Conservation (phyloP, 164 flowering plant species). For the Stephania japonica region DNA sequence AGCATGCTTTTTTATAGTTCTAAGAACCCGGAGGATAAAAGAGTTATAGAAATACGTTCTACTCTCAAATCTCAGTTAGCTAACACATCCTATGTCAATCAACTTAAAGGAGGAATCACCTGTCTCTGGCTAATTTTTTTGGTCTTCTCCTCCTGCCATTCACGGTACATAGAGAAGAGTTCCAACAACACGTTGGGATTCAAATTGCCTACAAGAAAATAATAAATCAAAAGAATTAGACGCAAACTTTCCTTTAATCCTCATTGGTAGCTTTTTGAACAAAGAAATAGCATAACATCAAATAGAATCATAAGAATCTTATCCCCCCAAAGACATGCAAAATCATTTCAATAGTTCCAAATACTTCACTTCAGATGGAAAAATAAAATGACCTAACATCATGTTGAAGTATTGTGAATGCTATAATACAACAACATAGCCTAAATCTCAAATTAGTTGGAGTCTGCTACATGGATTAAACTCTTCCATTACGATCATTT, state of each 20-base stretch:
- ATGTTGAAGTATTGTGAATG: too few relatives aligned
- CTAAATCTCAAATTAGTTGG: too few relatives aligned
- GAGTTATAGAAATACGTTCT: background rate
- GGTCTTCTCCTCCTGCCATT: conserved; percentile 79
- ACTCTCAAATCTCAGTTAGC: conserved; percentile 2
- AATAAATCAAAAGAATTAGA: conserved; percentile 3
- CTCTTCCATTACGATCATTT: too few relatives aligned
- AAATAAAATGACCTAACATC: background rate
- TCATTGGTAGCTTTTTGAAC: background rate
- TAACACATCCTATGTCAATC: background rate
- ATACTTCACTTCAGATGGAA: background rate
- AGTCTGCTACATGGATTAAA: too few relatives aligned
- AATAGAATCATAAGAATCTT: background rate
- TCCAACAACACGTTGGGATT: conserved; percentile 75
- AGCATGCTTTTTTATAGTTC: background rate
- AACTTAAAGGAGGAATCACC: conserved; percentile 31
- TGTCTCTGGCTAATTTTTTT: conserved; percentile 62
- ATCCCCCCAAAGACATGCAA: conserved; percentile 2
- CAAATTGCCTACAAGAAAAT: conserved; percentile 43
- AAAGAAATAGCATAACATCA: background rate
- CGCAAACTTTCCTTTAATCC: background rate
- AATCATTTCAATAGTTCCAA: background rate
- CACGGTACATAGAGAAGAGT: conserved; percentile 76
- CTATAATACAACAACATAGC: too few relatives aligned
- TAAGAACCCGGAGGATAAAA: background rate